These are phyloP conservation scores for Hypoxylon sp. DNA, from an alignment of 2,329 filamentous ascomycete species.

Conservation along the genomic window DNA sequence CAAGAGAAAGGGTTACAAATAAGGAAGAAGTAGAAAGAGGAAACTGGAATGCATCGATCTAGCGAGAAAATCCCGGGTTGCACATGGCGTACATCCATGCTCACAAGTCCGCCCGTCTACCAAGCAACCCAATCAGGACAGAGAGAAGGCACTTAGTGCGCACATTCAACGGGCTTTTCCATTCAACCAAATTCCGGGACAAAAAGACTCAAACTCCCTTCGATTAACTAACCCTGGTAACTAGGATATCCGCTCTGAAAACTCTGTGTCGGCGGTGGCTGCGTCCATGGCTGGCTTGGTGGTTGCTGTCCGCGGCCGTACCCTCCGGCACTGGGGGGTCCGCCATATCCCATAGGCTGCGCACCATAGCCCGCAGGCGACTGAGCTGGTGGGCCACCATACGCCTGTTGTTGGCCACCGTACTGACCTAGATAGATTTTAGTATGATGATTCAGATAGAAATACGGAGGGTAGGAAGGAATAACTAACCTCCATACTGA, in stretches of 20 bases:
- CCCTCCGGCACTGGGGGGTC: conserved; percentile 82
- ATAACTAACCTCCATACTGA: conserved; percentile 84
- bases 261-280: conserved; percentile 68
- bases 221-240: conserved; percentile 69
- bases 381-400: conserved; percentile 72
- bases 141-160: conserved; percentile 29
- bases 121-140: conserved; percentile 34
- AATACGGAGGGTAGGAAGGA: conserved; percentile 52
- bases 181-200: conserved; percentile 37
- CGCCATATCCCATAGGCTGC: conserved; percentile 80
- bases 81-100: conserved; percentile 33
- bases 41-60: conserved; percentile 46
- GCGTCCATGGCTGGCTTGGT: conserved; percentile 70
- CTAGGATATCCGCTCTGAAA: conserved; percentile 75
- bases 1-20: conserved; percentile 45
- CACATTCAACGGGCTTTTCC: conserved; percentile 26
- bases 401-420: conserved; percentile 78
- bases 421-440: conserved; percentile 63
- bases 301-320: conserved; percentile 83
- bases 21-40: conserved; percentile 46
- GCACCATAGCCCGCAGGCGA: conserved; percentile 75
- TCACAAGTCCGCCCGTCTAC: conserved; percentile 26
- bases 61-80: conserved; percentile 34
- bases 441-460: conserved; percentile 68
- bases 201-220: conserved; percentile 21